These are phyloP conservation scores for Globisporangium canariense DNA, from an alignment of 352 stramenopile species.

Conservation along the genomic window DNA sequence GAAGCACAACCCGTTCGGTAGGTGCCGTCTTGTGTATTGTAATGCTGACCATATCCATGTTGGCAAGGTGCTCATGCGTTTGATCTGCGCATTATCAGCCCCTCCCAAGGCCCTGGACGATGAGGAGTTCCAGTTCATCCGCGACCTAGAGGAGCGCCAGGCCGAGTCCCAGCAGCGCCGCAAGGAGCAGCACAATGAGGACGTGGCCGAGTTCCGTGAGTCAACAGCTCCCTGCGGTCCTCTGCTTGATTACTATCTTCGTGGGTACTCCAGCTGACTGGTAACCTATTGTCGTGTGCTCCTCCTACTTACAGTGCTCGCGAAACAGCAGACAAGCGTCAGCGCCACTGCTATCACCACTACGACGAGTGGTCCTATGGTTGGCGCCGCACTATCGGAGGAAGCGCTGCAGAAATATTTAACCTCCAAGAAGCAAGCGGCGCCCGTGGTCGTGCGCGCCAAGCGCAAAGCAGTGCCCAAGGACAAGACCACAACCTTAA, in stretches of 20 bases:
- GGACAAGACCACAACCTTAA: neutral
- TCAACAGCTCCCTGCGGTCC: neutral
- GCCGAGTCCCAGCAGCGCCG: slow-evolving; percentile 42
- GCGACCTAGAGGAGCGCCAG: slow-evolving; percentile 59
- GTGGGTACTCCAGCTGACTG: neutral
- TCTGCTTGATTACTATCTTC: too few relatives aligned
- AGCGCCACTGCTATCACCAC: neutral
- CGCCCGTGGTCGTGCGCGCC: slow-evolving; percentile 41
- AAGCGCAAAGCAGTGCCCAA: slow-evolving; percentile 46
- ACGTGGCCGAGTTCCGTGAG: slow-evolving; percentile 71
- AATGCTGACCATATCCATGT: neutral
- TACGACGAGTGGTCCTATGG: neutral
- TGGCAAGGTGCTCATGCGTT: neutral
- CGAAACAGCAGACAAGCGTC: slow-evolving; percentile 41
- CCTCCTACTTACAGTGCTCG: slow-evolving; percentile 35
- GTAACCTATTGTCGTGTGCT: neutral
- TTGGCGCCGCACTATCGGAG: neutral
- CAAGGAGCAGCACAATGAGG: slow-evolving; percentile 68
- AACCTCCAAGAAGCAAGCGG: slow-evolving; percentile 23
- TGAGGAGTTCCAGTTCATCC: slow-evolving; percentile 83
- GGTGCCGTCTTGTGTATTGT: neutral
- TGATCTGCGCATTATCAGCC: slow-evolving; percentile 26
- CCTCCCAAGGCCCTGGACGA: slow-evolving; percentile 84
- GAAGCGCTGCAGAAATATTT: slow-evolving; percentile 22
- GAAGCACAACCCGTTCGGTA: slow-evolving; percentile 88